A percentile compares a stretch with the other conserved stretches of the same genome.
phyloP scores from a whole-genome alignment of 1,139 yeast species.

The Debaryomycetaceae sp. region DNA sequence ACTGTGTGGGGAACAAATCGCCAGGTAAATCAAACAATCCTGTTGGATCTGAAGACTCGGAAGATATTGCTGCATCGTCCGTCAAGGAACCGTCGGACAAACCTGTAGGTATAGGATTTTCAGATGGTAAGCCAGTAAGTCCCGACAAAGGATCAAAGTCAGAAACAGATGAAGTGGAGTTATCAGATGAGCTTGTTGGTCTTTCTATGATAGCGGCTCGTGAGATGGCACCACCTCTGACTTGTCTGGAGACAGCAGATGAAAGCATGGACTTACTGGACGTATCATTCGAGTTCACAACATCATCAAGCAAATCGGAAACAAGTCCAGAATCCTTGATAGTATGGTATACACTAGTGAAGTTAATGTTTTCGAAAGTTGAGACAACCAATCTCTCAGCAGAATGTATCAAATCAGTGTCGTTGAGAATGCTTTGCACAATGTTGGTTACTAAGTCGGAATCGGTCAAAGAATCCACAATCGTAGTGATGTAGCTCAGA shows the following conservation, averaged over 20 bases:
- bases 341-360: conserved; percentile 16
- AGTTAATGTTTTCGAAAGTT: conserved; percentile 20
- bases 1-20: not conserved
- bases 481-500: conserved; percentile 14
- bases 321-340: conserved; percentile 26
- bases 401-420: conserved; percentile 15
- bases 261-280: conserved; percentile 13
- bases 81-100: not conserved
- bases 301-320: conserved; percentile 13
- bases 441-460: conserved; percentile 22
- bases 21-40: conserved; percentile 1
- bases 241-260: conserved; percentile 10
- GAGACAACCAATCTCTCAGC: conserved; percentile 18
- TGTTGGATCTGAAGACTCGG: conserved; percentile 7
- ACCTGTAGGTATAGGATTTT: not conserved
- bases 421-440: conserved; percentile 19
- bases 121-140: conserved; percentile 3
- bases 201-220: conserved; percentile 6
- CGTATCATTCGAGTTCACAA: conserved; percentile 12
- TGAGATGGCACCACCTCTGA: conserved; percentile 14
- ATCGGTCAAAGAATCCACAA: conserved; percentile 19
- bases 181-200: not conserved
- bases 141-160: conserved; percentile 4
- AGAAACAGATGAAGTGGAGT: not conserved
- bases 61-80: conserved; percentile 3